Evolutionary conservation across 2,329 filamentous ascomycete species (phyloP), one percentile per base, ranked within the genome.

Genomic region (Pseudogymnoascus sp.): DNA sequence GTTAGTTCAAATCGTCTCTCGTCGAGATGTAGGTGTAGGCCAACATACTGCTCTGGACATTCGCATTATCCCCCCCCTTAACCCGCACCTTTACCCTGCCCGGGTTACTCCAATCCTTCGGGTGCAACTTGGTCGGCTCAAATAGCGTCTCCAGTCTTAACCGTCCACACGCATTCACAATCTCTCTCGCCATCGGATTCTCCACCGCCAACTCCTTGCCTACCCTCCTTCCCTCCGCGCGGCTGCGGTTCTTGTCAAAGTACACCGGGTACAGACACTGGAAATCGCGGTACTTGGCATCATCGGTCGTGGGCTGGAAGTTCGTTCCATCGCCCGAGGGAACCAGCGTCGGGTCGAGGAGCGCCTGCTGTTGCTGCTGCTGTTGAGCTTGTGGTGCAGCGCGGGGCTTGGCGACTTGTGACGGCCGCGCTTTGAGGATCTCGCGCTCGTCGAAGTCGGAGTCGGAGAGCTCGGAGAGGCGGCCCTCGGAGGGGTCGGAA

Each of bases 101-200:
- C 11, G 94, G 94, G 77, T 99, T 99, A 61, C 88, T 87, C 94
- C 94, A 99, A 78, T 99, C 94, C 76, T 94, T 93, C 6, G 94
- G 94, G 75, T 99, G 94, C 63, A 86, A 82, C 79, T 96, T 96
- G 71, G 89, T 88, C 1, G 92, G 90, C 77, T 99, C 94, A 73
- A 97, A 88, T 6, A 94, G 85, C 43, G 88, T 86, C 64, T 83
- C 81, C 35, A 91, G 77, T 30, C 87, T 83, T 63, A 96, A 81
- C 50, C 80, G 76, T 41, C 86, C 85, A 74, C 89, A 89, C n/a
- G 92, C 93, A 71, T 90, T 87, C 47, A 91, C 88, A 71, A 99
- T 92, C 70, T 94, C 90, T 69, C 89, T 84, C 6, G 94, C 94
- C 41, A 99, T 81, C 28, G 94, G 94, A 76, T 93, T 95, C 62